These are phyloP conservation scores for Wickerhamiella sergipiensis DNA, from an alignment of 805 yeast genomes.

Conservation along the genomic window DNA sequence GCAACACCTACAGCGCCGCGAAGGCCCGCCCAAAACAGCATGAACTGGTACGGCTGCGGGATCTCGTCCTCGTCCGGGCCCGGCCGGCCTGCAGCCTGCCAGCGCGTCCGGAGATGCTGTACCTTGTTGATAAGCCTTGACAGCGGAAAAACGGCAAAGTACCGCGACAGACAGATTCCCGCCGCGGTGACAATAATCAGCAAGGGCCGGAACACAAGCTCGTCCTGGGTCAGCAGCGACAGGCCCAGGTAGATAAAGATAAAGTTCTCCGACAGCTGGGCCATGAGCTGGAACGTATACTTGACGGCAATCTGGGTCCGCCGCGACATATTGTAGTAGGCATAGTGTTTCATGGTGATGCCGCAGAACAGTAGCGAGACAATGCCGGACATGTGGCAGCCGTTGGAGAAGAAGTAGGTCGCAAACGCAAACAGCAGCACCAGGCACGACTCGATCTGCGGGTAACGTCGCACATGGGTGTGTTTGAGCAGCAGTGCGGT, in stretches of 20 bases:
- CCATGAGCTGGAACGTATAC: conserved; percentile 84
- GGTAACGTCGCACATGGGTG: conserved; percentile 82
- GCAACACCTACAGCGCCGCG: conserved; percentile 99
- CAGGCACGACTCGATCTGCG: conserved; percentile 93
- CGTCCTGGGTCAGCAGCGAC: conserved; percentile 91
- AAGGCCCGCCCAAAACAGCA: conserved; percentile 99
- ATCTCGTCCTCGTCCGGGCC: conserved; percentile 61
- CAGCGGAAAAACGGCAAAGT: conserved; percentile 95
- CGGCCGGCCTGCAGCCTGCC: conserved; percentile 8
- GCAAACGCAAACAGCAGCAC: conserved; percentile 86
- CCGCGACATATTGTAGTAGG: conserved; percentile 93
- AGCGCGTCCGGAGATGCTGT: conserved; percentile 44
- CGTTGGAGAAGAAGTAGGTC: conserved; percentile 93
- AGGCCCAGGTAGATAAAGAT: conserved; percentile 90
- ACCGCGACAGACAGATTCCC: conserved; percentile 86
- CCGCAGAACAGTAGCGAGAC: conserved; percentile 93
- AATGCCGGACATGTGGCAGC: conserved; percentile 98
- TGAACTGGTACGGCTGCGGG: conserved; percentile 90
- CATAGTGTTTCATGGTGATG: conserved; percentile 91
- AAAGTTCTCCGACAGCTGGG: conserved; percentile 91
- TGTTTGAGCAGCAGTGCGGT: conserved; percentile 86
- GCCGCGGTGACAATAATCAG: conserved; percentile 79
- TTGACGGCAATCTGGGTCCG: conserved; percentile 94
- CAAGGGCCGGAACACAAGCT: conserved; percentile 85
- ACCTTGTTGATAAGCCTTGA: conserved; percentile 75